Conservation (phyloP, 805 yeast genomes). For the Wickerhamomyces hampshirensis region DNA sequence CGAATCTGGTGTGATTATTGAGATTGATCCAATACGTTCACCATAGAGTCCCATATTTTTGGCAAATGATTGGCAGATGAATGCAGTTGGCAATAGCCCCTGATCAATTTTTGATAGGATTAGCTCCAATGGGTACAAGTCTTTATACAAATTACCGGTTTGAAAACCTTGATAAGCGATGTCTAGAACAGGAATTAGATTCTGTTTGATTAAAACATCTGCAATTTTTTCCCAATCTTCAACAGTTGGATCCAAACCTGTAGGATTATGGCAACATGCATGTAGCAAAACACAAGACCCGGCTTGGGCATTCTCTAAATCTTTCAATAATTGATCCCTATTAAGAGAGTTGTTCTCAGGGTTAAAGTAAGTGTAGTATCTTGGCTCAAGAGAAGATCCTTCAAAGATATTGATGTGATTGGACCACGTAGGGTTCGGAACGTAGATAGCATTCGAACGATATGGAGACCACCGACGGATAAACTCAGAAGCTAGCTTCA, state of each 20-base stretch:
- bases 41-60: slow-evolving; percentile 95
- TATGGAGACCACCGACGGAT: slow-evolving; percentile 48
- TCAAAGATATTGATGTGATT: slow-evolving; percentile 80
- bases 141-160: slow-evolving; percentile 75
- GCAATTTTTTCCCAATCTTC: slow-evolving; percentile 79
- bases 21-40: slow-evolving; percentile 86
- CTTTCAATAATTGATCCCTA: slow-evolving; percentile 55
- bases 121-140: slow-evolving; percentile 51
- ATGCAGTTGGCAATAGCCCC: slow-evolving; percentile 45
- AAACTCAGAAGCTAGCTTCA: slow-evolving; percentile 80
- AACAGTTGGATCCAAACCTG: slow-evolving; percentile 84
- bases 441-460: slow-evolving; percentile 43
- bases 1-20: slow-evolving; percentile 53
- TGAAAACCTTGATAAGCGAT: slow-evolving; percentile 96
- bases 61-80: slow-evolving; percentile 87
- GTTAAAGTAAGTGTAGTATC: slow-evolving; percentile 70
- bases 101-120: slow-evolving; percentile 34
- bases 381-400: slow-evolving; percentile 62
- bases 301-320: slow-evolving; percentile 47
- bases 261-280: slow-evolving; percentile 97
- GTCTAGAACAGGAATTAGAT: slow-evolving; percentile 78
- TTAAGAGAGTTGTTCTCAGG: slow-evolving; percentile 56
- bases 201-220: slow-evolving; percentile 51
- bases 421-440: slow-evolving; percentile 94
- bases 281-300: slow-evolving; percentile 74